Conservation (phyloP, 805 yeast genomes). For the Cyberlindnera maritima region DNA sequence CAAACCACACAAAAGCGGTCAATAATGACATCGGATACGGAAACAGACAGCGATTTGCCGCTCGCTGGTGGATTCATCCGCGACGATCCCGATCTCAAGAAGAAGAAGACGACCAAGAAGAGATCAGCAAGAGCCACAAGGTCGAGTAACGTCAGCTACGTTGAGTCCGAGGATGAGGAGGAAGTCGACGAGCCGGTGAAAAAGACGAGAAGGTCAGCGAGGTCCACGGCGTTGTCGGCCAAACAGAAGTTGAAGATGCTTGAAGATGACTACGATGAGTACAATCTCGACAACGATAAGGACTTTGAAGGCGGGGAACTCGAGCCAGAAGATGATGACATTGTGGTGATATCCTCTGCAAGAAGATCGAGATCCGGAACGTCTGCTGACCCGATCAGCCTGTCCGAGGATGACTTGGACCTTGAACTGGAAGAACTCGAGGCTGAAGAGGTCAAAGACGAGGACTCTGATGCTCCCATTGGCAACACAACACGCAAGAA, state of each 20-base stretch:
- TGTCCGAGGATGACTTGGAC: slow-evolving; percentile 16
- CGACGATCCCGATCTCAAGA: slow-evolving; percentile 27
- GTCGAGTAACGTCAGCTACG: slow-evolving; percentile 7
- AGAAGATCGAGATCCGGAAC: slow-evolving; percentile 13
- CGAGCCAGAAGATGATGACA: slow-evolving; percentile 28
- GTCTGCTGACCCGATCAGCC: slow-evolving; percentile 17
- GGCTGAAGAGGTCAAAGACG: slow-evolving; percentile 17
- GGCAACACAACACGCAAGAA: slow-evolving; percentile 20
- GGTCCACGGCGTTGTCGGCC: slow-evolving; percentile 30
- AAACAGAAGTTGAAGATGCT: slow-evolving; percentile 25
- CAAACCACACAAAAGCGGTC: background rate
- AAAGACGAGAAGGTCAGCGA: slow-evolving; percentile 13
- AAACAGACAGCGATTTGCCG: slow-evolving; percentile 25
- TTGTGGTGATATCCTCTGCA: slow-evolving; percentile 12
- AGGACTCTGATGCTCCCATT: slow-evolving; percentile 30
- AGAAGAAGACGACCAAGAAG: background rate
- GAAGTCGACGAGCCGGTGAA: slow-evolving; percentile 3
- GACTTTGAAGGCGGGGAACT: slow-evolving; percentile 29
- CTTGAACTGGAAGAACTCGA: slow-evolving; percentile 14
- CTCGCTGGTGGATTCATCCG: slow-evolving; percentile 27
- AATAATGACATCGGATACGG: slow-evolving; percentile 11
- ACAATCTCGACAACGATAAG: slow-evolving; percentile 29
- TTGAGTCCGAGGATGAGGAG: slow-evolving; percentile 10
- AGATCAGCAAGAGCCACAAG: slow-evolving; percentile 4
- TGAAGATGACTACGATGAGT: slow-evolving; percentile 36